Evolutionary conservation across 148 eudicot species (phyloP).

Genomic region (Drosera capensis): DNA sequence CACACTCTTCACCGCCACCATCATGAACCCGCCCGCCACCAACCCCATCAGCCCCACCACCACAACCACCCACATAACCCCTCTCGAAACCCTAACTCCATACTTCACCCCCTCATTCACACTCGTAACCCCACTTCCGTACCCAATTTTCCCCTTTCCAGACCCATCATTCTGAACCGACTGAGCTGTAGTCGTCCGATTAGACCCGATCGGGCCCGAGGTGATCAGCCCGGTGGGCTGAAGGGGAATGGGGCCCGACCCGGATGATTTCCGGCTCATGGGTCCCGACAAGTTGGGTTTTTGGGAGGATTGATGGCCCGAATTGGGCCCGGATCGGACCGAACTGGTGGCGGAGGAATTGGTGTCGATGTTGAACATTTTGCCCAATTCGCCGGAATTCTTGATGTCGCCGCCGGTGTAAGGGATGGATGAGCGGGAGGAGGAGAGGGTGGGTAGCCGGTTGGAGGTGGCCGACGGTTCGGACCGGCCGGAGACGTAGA

Average conservation of each 20-base stretch:
- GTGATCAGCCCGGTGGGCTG: conserved; percentile 60
- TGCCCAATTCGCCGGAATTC: conserved; percentile 78
- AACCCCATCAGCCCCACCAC: conserved; percentile 62
- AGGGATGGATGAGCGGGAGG: conserved; percentile 48
- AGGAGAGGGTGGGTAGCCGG: conserved; percentile 32
- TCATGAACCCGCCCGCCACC: conserved; percentile 54
- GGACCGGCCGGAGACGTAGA: conserved; percentile 70
- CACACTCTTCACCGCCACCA: conserved; percentile 60
- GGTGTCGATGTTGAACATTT: conserved; percentile 55
- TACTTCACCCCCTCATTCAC: conserved; percentile 34
- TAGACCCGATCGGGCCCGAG: conserved; percentile 1
- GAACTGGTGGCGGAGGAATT: conserved; percentile 10
- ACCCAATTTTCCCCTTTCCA: conserved; percentile 19
- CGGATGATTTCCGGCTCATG: conserved; percentile 29
- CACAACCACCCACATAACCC: conserved; percentile 64
- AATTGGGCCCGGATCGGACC: conserved; percentile 23
- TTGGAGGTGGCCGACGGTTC: conserved; percentile 26
- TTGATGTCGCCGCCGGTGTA: conserved; percentile 84
- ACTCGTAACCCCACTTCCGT: conserved; percentile 70
- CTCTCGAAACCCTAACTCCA: conserved; percentile 54
- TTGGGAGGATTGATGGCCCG: conserved; percentile 20
- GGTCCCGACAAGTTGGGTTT: conserved; percentile 41
- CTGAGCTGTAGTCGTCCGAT: conserved; percentile 15
- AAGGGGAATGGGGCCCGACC: conserved; percentile 45
- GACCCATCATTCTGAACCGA: conserved; percentile 32